phyloP scores from a whole-genome alignment of 1,139 yeast species.

The Suzukiozyma palmioleophila region DNA sequence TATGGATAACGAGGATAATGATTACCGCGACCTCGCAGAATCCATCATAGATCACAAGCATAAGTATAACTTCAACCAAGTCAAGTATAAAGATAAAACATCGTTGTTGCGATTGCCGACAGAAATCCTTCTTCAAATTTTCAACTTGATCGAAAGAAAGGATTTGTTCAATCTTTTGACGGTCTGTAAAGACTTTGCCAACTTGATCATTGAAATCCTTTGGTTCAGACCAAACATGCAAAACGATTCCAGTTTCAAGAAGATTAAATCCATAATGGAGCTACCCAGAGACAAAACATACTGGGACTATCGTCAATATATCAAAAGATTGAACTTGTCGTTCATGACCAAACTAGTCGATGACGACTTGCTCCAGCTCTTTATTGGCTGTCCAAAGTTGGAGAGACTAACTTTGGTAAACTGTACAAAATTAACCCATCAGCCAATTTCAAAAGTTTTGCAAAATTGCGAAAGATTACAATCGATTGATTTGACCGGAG shows the following conservation, averaged over 20 bases:
- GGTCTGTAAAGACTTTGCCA: constrained; percentile 81
- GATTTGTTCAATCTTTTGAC: constrained; percentile 69
- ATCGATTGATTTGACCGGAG: constrained; percentile 87
- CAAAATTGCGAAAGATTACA: constrained; percentile 66
- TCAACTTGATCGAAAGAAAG: constrained; percentile 60
- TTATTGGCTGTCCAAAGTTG: constrained; percentile 64
- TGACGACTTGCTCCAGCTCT: constrained; percentile 55
- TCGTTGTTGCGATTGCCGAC: constrained; percentile 67
- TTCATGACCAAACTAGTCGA: constrained; percentile 65
- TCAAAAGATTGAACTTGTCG: constrained; percentile 77
- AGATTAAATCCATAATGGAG: constrained; percentile 53
- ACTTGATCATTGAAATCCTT: constrained; percentile 69
- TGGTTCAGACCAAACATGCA: constrained; percentile 89
- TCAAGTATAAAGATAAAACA: constrained; percentile 11
- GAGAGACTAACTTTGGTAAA: constrained; percentile 85
- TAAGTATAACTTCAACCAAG: neutral
- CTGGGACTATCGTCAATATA: constrained; percentile 70
- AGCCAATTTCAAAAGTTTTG: constrained; percentile 59
- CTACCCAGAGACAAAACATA: constrained; percentile 45
- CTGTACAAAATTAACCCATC: constrained; percentile 63
- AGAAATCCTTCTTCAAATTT: constrained; percentile 69
- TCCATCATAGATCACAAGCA: constrained; percentile 20
- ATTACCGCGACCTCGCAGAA: constrained; percentile 33
- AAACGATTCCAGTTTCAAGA: constrained; percentile 45
- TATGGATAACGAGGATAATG: constrained; percentile 29